Evolutionary conservation across 495 filamentous ascomycete species (phyloP).

Genomic region (Penicillium egyptiacum): DNA sequence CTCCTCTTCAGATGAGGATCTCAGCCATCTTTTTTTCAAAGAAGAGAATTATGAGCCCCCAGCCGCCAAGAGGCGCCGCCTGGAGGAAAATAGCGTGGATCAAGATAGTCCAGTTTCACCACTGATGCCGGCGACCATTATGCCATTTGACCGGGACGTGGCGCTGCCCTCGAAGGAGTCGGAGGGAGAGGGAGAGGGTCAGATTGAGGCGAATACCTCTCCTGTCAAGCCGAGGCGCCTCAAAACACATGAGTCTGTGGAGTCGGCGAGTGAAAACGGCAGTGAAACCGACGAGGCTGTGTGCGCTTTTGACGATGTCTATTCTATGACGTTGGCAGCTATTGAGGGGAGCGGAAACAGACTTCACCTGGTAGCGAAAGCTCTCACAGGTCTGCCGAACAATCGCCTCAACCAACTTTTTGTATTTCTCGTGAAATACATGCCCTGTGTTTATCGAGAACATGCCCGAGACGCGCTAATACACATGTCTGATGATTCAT

Average conservation of each 20-base stretch:
- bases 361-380: constrained; percentile 16
- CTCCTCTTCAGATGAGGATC: neutral
- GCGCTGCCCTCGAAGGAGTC: neutral
- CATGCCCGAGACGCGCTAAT: constrained; percentile 7
- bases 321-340: neutral
- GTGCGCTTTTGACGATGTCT: neutral
- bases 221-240: neutral
- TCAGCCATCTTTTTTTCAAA: neutral
- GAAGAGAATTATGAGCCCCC: neutral
- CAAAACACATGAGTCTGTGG: neutral
- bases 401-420: neutral
- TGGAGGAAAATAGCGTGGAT: neutral
- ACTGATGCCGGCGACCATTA: neutral
- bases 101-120: neutral
- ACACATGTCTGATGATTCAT: constrained; percentile 12
- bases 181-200: no score
- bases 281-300: neutral
- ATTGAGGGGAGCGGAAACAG: constrained; percentile 6
- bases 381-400: neutral
- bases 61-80: neutral
- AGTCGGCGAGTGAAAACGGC: neutral
- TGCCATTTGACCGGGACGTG: neutral
- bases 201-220: neutral
- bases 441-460: neutral
- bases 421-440: neutral